phyloP scores from a whole-genome alignment of 169 alveolate species.

The Plasmodium fragile region DNA sequence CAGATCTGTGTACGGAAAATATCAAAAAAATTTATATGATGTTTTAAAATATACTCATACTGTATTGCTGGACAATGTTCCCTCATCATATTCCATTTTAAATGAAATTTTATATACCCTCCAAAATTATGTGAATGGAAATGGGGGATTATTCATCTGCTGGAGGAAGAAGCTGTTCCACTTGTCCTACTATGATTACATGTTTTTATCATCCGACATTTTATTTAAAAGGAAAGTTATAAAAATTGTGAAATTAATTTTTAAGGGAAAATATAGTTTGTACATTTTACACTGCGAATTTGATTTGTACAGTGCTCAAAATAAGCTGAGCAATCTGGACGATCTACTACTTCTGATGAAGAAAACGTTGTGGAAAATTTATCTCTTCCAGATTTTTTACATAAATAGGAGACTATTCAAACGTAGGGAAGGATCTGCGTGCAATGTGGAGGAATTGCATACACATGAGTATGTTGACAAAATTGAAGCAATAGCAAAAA shows the following conservation, averaged over 20 bases:
- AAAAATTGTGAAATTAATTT: constrained; percentile 60
- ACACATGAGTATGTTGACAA: not conserved
- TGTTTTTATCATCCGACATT: constrained; percentile 69
- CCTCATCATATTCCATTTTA: constrained; percentile 25
- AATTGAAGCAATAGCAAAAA: constrained; percentile 26
- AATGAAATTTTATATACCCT: constrained; percentile 40
- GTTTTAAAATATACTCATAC: constrained; percentile 62
- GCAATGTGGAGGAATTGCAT: not conserved
- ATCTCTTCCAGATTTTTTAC: constrained; percentile 42
- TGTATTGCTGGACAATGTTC: constrained; percentile 48
- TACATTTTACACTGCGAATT: constrained; percentile 63
- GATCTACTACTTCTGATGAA: constrained; percentile 48
- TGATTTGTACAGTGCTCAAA: constrained; percentile 47
- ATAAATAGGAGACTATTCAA: constrained; percentile 29
- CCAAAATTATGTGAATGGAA: constrained; percentile 58
- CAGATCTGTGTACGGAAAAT: constrained; percentile 72
- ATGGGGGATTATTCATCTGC: constrained; percentile 72
- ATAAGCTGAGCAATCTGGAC: constrained; percentile 61
- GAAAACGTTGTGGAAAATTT: constrained; percentile 65
- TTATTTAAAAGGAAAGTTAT: constrained; percentile 66
- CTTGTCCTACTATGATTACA: constrained; percentile 57
- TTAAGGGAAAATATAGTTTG: constrained; percentile 49
- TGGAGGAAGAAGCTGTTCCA: constrained; percentile 63
- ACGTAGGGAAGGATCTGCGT: not conserved
- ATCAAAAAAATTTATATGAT: constrained; percentile 55